Conservation (phyloP, 192 early-diverging fungal genomes). For the Coemansia sp. region DNA sequence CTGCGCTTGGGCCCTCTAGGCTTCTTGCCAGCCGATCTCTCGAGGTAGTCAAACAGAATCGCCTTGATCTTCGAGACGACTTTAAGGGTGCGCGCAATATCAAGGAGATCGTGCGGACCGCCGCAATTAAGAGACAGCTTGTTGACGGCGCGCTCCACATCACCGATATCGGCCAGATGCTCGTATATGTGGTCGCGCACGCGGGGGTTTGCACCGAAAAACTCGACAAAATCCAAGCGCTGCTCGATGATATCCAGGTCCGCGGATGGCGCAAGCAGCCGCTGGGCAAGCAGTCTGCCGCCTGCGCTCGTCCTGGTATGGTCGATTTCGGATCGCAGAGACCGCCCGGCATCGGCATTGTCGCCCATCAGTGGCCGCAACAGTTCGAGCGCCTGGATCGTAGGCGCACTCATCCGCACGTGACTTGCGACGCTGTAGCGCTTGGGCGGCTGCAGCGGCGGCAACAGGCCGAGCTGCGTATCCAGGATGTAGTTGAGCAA, state of each 20-base stretch:
- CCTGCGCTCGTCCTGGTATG: slow-evolving; percentile 80
- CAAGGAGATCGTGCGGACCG: slow-evolving; percentile 62
- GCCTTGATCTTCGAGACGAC: slow-evolving; percentile 50
- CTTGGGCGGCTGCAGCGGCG: slow-evolving; percentile 64
- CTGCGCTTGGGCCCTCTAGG: too few species aligned
- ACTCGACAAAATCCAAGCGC: slow-evolving; percentile 72
- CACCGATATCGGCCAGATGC: slow-evolving; percentile 60
- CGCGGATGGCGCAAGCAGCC: slow-evolving; percentile 71
- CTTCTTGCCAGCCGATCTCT: not conserved
- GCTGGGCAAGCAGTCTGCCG: slow-evolving; percentile 65
- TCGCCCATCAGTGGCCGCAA: slow-evolving; percentile 58
- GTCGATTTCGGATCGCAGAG: slow-evolving; percentile 71
- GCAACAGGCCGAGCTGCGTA: slow-evolving; percentile 66
- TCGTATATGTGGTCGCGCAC: slow-evolving; percentile 52
- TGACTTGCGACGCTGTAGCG: slow-evolving; percentile 56
- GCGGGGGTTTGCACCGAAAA: slow-evolving; percentile 60
- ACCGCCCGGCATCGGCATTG: slow-evolving; percentile 52
- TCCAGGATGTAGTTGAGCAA: slow-evolving; percentile 71
- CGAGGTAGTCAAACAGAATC: slow-evolving; percentile 37
- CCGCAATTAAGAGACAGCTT: slow-evolving; percentile 66
- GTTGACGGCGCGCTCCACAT: slow-evolving; percentile 69
- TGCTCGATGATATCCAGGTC: slow-evolving; percentile 62
- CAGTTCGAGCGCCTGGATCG: slow-evolving; percentile 77
- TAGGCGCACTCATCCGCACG: slow-evolving; percentile 78
- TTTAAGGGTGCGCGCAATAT: slow-evolving; percentile 60